Evolutionary conservation across 1,284 basidiomycete species (phyloP).

Genomic region (Trichosporon sp.): DNA sequence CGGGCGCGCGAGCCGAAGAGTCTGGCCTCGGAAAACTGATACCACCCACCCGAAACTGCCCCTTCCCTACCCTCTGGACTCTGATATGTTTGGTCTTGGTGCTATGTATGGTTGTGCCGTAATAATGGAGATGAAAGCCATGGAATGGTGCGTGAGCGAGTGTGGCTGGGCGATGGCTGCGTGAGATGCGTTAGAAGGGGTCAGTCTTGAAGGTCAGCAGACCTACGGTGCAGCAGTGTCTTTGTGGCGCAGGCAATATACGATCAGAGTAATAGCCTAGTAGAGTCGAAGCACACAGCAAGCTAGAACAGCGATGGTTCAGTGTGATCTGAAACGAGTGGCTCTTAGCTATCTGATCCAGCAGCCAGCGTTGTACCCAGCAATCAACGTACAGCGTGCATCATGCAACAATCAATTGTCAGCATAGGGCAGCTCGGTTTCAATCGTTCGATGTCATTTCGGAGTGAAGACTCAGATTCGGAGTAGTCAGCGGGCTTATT

Average conservation of each 20-base stretch:
- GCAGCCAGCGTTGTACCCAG: not conserved
- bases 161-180: no score
- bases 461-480: not conserved
- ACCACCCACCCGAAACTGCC: no score
- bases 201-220: no score
- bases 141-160: no score
- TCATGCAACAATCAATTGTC: not conserved
- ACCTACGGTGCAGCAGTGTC: no score
- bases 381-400: not conserved
- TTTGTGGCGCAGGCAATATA: not conserved
- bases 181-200: no score
- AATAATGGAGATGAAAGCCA: no score
- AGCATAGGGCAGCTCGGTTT: not conserved
- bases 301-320: no score
- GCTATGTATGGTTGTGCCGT: constrained; percentile 3
- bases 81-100: constrained; percentile 1
- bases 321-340: no score
- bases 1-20: not conserved
- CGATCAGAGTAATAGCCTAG: no score
- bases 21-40: not conserved
- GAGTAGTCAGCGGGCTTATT: not conserved
- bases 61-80: not conserved
- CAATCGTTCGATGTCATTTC: not conserved
- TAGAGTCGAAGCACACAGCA: no score
- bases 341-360: no score